Conservation (phyloP, 164 flowering plant genomes). For the Chimonanthus salicifolius region DNA sequence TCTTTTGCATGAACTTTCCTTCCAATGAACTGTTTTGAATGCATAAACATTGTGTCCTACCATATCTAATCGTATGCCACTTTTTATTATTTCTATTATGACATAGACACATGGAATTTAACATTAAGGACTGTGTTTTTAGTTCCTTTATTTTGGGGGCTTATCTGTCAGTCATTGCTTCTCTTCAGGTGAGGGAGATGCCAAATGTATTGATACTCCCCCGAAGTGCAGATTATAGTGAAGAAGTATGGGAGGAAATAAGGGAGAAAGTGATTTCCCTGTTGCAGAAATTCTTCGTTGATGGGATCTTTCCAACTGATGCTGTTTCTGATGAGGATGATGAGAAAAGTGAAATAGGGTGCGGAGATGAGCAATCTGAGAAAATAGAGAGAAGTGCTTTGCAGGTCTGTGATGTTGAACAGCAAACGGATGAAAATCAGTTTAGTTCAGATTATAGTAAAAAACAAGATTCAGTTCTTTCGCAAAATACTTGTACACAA, state of each 20-base stretch:
- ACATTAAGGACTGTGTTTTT: background rate
- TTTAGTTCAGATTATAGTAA: constrained; percentile 43
- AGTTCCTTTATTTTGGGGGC: background rate
- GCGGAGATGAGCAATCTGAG: constrained; percentile 41
- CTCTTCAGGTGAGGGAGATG: constrained; percentile 89
- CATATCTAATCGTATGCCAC: background rate
- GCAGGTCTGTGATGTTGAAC: constrained; percentile 38
- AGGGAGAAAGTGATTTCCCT: constrained; percentile 90
- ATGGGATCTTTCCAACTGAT: constrained; percentile 69
- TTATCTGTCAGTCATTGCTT: background rate
- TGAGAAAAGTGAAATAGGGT: constrained; percentile 50
- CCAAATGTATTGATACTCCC: constrained; percentile 98
- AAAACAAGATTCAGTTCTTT: constrained; percentile 41
- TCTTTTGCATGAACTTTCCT: background rate
- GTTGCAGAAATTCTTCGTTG: constrained; percentile 69
- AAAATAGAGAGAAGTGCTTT: constrained; percentile 29
- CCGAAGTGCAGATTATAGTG: constrained; percentile 98
- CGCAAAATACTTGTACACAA: constrained; percentile 42
- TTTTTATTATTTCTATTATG: background rate
- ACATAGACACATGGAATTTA: background rate
- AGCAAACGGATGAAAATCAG: constrained; percentile 32
- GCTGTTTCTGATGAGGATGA: constrained; percentile 86
- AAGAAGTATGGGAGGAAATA: constrained; percentile 99
- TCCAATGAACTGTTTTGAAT: background rate
- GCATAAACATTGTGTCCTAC: background rate